Evolutionary conservation across 148 eudicot genomes (phyloP), one percentile per base, ranked within the genome.

Genomic region (Drosera capensis): DNA sequence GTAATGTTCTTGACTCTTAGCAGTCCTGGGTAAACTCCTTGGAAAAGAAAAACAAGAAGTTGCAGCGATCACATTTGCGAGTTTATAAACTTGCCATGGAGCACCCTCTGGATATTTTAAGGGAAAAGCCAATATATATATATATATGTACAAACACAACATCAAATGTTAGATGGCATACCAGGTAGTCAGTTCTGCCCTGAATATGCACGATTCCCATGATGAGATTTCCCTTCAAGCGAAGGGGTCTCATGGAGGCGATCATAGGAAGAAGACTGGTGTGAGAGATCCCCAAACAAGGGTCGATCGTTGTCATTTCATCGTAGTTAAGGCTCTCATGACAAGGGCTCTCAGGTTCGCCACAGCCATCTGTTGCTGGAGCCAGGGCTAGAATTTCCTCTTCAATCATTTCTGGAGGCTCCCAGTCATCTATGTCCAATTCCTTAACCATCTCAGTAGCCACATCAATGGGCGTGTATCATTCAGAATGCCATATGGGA

Each of bases 371-470:
- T 83, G 74, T 74, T 20, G 46, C 56, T 2, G 88, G 81, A 51
- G 68, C 70, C 48, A 79, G 59, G 59, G 67, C 51, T 38, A 73
- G 65, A 37, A 79, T 71, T 56, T 76, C 94, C 8, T 67, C 68
- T 23, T 70, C 76, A 7, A 82, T 76, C 96, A 78, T 82, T 63
- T 82, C 81, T 1, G 14, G 44, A 5, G 85, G 81, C 56, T 72
- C 80, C 82, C 90, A 72, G 43, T 77, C 86, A 9, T 51, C 34
- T 42, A 85, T 80, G 36, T 80, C 90, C 45, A 80, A 54, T 55
- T 85, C 95, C 69, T 58, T 72, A 25, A 85, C 82, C 95, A 85
- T 85, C 64, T 85, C 95, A 30, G 20, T 60, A 3, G 90, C 90
- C 12, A 85, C 95, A 30, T 80, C 82, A 23, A 65, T 37, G 16